Conservation (phyloP, 768 basidiomycete genomes). For the Dentipellis sp. region DNA sequence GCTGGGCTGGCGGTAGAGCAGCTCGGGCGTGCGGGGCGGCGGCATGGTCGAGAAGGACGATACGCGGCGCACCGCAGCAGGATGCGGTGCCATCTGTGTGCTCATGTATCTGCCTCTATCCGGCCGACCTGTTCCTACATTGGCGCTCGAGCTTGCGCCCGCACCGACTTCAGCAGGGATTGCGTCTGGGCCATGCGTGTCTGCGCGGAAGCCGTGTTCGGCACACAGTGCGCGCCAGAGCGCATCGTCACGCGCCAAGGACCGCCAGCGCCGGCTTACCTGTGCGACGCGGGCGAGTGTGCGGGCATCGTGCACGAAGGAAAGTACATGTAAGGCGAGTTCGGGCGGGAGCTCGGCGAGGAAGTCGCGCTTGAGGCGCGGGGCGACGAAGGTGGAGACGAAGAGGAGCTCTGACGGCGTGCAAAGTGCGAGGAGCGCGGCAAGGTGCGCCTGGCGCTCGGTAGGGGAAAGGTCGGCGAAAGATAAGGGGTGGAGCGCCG, state of each 20-base stretch:
- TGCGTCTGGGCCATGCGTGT: slow-evolving; percentile 1
- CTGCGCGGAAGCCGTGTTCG: slow-evolving; percentile 4
- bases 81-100: background rate
- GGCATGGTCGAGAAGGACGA: background rate
- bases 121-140: background rate
- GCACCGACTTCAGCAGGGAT: background rate
- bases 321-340: slow-evolving; percentile 13
- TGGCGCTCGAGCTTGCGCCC: background rate
- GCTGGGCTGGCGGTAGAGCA: background rate
- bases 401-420: slow-evolving; percentile 10
- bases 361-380: slow-evolving; percentile 14
- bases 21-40: background rate
- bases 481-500: slow-evolving; percentile 1
- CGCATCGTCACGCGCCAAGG: slow-evolving; percentile 11
- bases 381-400: slow-evolving; percentile 11
- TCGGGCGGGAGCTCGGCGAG: slow-evolving; percentile 12
- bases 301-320: slow-evolving; percentile 11
- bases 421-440: slow-evolving; percentile 8
- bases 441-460: slow-evolving; percentile 6
- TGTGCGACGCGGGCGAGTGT: slow-evolving; percentile 7
- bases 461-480: background rate
- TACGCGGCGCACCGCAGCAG: background rate
- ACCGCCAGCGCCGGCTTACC: slow-evolving; percentile 13
- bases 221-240: slow-evolving; percentile 7
- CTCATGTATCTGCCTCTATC: background rate